A percentile compares a stretch with the other conserved stretches of the same genome.
Evolutionary conservation across 1,139 yeast genomes (phyloP).

Genomic region (Saccharomycopsis hybrid): DNA sequence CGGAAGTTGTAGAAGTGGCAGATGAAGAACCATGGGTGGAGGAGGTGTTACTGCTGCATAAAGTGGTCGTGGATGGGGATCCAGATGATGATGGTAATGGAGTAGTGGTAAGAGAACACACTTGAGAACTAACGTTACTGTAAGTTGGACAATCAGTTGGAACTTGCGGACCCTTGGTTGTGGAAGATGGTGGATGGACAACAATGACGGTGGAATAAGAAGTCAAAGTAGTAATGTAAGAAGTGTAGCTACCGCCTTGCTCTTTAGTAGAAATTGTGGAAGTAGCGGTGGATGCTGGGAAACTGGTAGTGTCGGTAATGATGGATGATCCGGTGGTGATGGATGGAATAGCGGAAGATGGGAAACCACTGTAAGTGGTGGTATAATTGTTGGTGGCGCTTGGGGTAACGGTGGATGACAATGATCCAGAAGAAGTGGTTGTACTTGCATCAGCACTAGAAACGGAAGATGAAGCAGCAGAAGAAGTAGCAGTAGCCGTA

Average conservation of each 20-base stretch:
- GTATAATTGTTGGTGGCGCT: slow-evolving; percentile 22
- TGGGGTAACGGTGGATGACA: slow-evolving; percentile 20
- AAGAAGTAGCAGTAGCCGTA: slow-evolving; percentile 10
- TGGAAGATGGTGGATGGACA: neutral
- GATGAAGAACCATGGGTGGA: slow-evolving; percentile 3
- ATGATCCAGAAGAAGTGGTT: slow-evolving; percentile 16
- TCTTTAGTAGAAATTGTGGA: neutral
- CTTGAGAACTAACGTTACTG: neutral
- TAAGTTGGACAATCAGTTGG: neutral
- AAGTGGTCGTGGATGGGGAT: slow-evolving; percentile 4
- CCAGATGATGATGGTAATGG: slow-evolving; percentile 9
- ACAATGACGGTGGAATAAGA: slow-evolving; percentile 3
- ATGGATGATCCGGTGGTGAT: slow-evolving; percentile 15
- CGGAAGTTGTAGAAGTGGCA: slow-evolving; percentile 3
- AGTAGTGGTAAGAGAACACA: slow-evolving; percentile 9
- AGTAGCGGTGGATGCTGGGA: slow-evolving; percentile 4
- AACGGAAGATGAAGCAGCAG: slow-evolving; percentile 15
- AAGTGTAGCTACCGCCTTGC: neutral
- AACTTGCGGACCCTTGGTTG: neutral
- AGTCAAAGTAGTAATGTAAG: slow-evolving; percentile 9
- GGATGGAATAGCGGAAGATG: slow-evolving; percentile 12
- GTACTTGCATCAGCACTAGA: slow-evolving; percentile 18
- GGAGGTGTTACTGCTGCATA: slow-evolving; percentile 6
- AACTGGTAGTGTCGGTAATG: slow-evolving; percentile 14
- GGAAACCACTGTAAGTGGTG: slow-evolving; percentile 29